Evolutionary conservation across 306 rosid genomes (phyloP).

Genomic region (Vigna nakashimae): DNA sequence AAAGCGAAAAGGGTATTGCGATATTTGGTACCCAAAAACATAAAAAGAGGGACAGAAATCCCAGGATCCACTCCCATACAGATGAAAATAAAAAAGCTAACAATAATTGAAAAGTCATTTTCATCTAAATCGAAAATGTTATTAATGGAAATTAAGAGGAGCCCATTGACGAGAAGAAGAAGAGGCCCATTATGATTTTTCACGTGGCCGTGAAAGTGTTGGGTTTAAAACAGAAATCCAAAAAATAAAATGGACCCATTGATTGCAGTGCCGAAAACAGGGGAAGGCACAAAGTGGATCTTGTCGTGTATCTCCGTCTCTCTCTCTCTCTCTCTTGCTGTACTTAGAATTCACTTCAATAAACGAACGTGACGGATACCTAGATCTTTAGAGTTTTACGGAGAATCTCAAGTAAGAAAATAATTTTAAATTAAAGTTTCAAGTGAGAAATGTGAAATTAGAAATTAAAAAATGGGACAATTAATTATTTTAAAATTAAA

Average conservation of each 20-base stretch:
- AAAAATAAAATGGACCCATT: not conserved
- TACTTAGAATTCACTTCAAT: not conserved
- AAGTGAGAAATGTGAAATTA: not conserved
- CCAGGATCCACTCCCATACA: not conserved
- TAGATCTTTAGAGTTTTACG: not conserved
- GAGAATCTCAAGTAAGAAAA: too few species aligned
- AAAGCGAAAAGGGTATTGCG: not conserved
- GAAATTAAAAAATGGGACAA: not conserved
- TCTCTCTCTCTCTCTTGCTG: not conserved
- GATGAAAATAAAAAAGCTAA: not conserved
- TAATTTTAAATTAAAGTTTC: not conserved
- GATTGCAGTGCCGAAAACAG: not conserved
- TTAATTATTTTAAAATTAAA: not conserved
- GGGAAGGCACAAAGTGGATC: not conserved
- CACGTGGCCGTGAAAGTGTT: not conserved
- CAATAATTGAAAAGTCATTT: not conserved
- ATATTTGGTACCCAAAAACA: not conserved
- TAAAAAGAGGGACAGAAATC: not conserved
- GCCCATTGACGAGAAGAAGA: not conserved
- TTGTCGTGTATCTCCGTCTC: not conserved
- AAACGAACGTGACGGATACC: not conserved
- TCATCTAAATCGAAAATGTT: not conserved
- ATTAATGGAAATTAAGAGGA: not conserved
- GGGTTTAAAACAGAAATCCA: conserved; percentile 3
- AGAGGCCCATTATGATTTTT: not conserved